Evolutionary conservation across 371 early-diverging fungal species (phyloP).

Genomic region (Mucor sp.): DNA sequence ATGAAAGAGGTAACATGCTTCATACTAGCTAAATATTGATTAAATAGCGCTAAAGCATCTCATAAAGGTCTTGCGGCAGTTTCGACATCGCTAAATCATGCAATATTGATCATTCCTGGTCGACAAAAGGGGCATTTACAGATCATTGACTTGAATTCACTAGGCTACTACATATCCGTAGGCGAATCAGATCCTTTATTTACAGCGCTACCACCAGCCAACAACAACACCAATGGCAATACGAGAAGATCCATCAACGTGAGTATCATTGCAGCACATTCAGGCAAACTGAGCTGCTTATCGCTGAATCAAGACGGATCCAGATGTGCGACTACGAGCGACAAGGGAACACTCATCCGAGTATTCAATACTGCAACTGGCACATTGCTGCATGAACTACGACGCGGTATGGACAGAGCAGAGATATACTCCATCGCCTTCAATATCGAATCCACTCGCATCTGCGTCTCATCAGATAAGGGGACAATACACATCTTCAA

Average conservation of each 20-base stretch:
- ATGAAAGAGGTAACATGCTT: conserved; percentile 67
- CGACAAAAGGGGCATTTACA: conserved; percentile 86
- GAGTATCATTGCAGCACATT: conserved; percentile 87
- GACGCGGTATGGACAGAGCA: conserved; percentile 90
- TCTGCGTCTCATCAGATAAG: conserved; percentile 90
- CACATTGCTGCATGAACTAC: conserved; percentile 79
- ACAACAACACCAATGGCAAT: conserved; percentile 3
- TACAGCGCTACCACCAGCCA: conserved; percentile 8
- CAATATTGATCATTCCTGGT: conserved; percentile 78
- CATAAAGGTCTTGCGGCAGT: conserved; percentile 64
- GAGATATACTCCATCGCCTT: conserved; percentile 90
- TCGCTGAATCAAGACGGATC: conserved; percentile 79
- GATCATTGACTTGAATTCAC: conserved; percentile 76
- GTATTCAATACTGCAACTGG: conserved; percentile 84
- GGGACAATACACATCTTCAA: conserved; percentile 94
- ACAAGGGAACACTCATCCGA: conserved; percentile 90
- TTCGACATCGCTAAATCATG: conserved; percentile 59
- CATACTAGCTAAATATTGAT: not conserved
- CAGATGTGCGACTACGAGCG: conserved; percentile 81
- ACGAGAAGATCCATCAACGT: conserved; percentile 56
- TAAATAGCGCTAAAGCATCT: not conserved
- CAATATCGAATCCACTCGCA: conserved; percentile 72
- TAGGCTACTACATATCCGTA: conserved; percentile 37
- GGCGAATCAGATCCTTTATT: conserved; percentile 15
- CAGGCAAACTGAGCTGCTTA: conserved; percentile 71